A percentile compares a stretch with the other conserved stretches of the same genome.
Evolutionary conservation across 768 basidiomycete species (phyloP).

Genomic region (Saitozyma podzolica): DNA sequence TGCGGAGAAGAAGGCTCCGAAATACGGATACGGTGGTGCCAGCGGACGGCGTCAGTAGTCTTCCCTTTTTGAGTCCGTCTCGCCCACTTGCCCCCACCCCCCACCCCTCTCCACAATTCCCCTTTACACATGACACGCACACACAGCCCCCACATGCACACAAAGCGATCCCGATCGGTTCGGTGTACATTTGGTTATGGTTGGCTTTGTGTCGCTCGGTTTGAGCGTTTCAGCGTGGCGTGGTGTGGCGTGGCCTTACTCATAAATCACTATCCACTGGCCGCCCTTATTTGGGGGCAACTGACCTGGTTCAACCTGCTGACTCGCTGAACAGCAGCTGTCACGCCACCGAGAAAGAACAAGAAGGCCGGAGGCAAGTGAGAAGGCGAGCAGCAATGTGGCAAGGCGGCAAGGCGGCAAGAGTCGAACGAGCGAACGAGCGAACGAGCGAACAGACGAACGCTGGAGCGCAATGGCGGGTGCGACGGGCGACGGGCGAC

Average conservation of each 20-base stretch:
- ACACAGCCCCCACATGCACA: not conserved
- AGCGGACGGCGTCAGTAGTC: conserved; percentile 55
- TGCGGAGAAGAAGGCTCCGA: conserved; percentile 91
- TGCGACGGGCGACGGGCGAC: too few species aligned
- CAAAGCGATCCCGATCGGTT: not conserved
- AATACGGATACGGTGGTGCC: conserved; percentile 55
- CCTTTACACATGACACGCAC: too few species aligned
- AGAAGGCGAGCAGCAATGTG: not conserved
- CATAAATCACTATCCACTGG: not conserved
- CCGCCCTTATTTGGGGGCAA: not conserved
- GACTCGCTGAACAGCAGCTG: conserved; percentile 55
- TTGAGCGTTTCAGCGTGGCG: not conserved
- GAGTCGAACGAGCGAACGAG: not conserved
- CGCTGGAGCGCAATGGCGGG: not conserved
- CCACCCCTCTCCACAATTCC: not conserved
- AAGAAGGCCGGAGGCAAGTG: conserved; percentile 89
- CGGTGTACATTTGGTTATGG: not conserved
- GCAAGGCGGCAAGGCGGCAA: too few species aligned
- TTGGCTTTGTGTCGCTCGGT: not conserved
- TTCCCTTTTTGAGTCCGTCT: conserved; percentile 13
- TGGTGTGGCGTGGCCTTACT: not conserved
- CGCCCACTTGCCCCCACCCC: not conserved
- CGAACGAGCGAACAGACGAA: not conserved
- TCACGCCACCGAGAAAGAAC: conserved; percentile 94
- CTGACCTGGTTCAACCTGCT: conserved; percentile 13